Evolutionary conservation across 2,329 filamentous ascomycete species (phyloP).

Genomic region (Penicillium sp.): DNA sequence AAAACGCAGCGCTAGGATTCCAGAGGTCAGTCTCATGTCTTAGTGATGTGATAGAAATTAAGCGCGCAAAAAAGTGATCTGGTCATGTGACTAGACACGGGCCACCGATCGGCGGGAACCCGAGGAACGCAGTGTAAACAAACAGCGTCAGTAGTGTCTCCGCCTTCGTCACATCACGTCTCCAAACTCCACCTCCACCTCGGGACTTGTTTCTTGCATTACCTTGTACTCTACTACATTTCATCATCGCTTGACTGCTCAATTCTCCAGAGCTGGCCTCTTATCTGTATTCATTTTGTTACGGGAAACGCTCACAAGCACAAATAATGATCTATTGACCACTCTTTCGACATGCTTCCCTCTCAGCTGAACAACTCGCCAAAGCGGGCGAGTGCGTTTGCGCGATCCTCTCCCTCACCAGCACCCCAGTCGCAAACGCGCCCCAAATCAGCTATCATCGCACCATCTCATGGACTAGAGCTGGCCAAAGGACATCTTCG

Average conservation of each 20-base stretch:
- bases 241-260: not conserved
- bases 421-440: slow-evolving; percentile 51
- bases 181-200: slow-evolving; percentile 7
- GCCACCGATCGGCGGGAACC: slow-evolving; percentile 34
- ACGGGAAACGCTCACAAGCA: slow-evolving; percentile 18
- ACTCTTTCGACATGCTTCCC: slow-evolving; percentile 49
- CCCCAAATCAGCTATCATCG: slow-evolving; percentile 75
- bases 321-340: slow-evolving; percentile 33
- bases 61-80: slow-evolving; percentile 21
- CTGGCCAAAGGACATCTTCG: slow-evolving; percentile 61
- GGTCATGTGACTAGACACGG: slow-evolving; percentile 28
- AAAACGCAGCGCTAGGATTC: not conserved
- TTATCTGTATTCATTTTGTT: slow-evolving; percentile 4
- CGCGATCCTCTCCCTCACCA: slow-evolving; percentile 66
- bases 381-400: slow-evolving; percentile 80
- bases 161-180: slow-evolving; percentile 17
- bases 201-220: not conserved
- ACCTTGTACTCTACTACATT: not conserved
- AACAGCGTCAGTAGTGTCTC: slow-evolving; percentile 29
- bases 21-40: not conserved
- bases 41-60: slow-evolving; percentile 3
- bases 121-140: slow-evolving; percentile 42
- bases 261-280: not conserved
- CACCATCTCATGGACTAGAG: slow-evolving; percentile 53
- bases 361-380: slow-evolving; percentile 64